A percentile compares a stretch with the other conserved stretches of the same genome.
Evolutionary conservation across 1,284 basidiomycete genomes (phyloP).

Genomic region (Omphalotus olearius): DNA sequence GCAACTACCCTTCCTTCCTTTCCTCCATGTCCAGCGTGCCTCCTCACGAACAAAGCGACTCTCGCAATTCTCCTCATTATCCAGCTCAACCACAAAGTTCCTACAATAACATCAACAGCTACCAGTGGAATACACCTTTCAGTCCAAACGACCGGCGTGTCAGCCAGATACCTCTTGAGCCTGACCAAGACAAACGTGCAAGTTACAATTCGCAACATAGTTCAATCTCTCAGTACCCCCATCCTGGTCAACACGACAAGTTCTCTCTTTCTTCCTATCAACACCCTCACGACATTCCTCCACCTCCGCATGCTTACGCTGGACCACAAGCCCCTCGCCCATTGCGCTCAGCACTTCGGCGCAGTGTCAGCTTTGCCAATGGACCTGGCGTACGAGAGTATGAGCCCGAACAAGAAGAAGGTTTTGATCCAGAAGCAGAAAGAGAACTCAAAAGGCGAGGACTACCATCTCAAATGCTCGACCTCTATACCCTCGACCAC

Average conservation of each 20-base stretch:
- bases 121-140: too few relatives aligned
- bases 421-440: constrained; percentile 23
- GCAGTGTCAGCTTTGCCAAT: constrained; percentile 30
- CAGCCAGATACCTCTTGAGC: constrained; percentile 15
- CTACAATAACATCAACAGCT: not conserved
- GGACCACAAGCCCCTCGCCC: constrained; percentile 16
- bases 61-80: not conserved
- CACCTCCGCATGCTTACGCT: constrained; percentile 40
- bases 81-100: not conserved
- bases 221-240: constrained; percentile 15
- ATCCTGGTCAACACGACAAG: constrained; percentile 24
- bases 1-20: not conserved
- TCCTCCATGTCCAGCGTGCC: not conserved
- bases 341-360: constrained; percentile 22
- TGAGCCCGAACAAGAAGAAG: constrained; percentile 21
- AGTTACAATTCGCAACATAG: not conserved
- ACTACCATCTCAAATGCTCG: constrained; percentile 46
- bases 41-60: not conserved
- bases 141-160: not conserved
- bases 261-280: constrained; percentile 50
- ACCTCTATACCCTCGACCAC: constrained; percentile 43
- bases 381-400: constrained; percentile 21
- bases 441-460: constrained; percentile 36
- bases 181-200: constrained; percentile 1
- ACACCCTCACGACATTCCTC: constrained; percentile 55